Conservation (phyloP, 805 yeast species). For the Candida taoyuanica region DNA sequence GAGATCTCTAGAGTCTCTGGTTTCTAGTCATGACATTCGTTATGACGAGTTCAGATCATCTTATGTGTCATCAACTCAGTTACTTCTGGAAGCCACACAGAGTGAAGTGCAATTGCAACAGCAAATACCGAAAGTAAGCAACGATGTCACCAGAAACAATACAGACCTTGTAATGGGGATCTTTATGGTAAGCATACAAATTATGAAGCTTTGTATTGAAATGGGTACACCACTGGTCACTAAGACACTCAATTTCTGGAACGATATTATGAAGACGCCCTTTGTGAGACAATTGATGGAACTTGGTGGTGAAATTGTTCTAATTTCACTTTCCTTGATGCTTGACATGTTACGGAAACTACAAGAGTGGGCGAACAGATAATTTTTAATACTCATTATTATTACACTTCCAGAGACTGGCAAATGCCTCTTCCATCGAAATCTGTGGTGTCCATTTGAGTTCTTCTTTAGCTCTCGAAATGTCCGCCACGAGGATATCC, state of each 20-base stretch:
- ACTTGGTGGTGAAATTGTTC: constrained; percentile 11
- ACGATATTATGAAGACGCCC: constrained; percentile 6
- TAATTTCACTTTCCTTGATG: constrained; percentile 8
- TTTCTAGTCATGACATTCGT: constrained; percentile 4
- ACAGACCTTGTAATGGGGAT: constrained; percentile 12
- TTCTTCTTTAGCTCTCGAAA: constrained; percentile 61
- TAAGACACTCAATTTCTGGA: background rate
- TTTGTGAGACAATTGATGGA: constrained; percentile 3
- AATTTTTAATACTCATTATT: constrained; percentile 10
- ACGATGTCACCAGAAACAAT: no score
- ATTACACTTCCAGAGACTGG: constrained; percentile 77
- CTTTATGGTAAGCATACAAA: constrained; percentile 10
- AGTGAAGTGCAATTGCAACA: background rate
- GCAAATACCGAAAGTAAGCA: background rate
- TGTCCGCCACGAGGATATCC: constrained; percentile 65
- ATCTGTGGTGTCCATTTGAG: constrained; percentile 58
- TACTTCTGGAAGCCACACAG: constrained; percentile 8
- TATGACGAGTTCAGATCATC: constrained; percentile 5
- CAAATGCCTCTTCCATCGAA: constrained; percentile 58
- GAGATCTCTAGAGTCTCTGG: constrained; percentile 7
- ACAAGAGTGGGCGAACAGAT: background rate
- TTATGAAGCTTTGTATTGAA: constrained; percentile 9
- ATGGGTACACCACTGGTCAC: constrained; percentile 10
- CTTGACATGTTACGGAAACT: constrained; percentile 5
- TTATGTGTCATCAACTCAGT: constrained; percentile 6